These are phyloP conservation scores for Musa schizocarpa DNA, from an alignment of 176 grass and related monocot species.

Conservation along the genomic window DNA sequence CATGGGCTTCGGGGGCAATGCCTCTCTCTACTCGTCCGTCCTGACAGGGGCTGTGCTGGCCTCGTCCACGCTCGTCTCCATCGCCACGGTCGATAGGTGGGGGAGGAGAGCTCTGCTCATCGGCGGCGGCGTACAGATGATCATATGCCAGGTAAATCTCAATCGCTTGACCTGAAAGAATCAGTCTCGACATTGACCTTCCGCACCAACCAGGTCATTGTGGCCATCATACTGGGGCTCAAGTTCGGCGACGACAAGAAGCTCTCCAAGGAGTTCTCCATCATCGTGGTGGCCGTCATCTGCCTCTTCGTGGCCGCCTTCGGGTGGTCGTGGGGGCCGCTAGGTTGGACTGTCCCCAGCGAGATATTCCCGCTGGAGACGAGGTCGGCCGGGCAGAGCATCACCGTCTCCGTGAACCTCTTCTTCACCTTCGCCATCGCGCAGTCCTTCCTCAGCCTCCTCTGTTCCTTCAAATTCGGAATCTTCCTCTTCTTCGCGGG, in stretches of 20 bases:
- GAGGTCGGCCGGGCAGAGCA: conserved; percentile 75
- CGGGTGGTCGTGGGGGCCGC: conserved; percentile 81
- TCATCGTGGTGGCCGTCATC: conserved; percentile 56
- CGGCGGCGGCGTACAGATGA: conserved; percentile 79
- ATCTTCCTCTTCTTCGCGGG: conserved; percentile 83
- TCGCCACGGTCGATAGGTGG: conserved; percentile 32
- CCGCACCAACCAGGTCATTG: conserved; percentile 38
- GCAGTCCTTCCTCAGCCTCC: conserved; percentile 59
- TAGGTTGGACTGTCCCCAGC: conserved; percentile 78
- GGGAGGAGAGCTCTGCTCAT: conserved; percentile 61
- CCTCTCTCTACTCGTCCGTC: conserved; percentile 67
- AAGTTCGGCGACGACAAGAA: conserved; percentile 55
- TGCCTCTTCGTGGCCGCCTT: conserved; percentile 82
- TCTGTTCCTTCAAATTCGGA: conserved; percentile 63
- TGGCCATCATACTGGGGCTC: conserved; percentile 51
- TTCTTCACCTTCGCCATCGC: conserved; percentile 67
- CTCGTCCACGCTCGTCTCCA: conserved; percentile 45
- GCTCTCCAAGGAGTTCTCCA: conserved; percentile 49
- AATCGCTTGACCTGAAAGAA: neutral
- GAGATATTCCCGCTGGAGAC: conserved; percentile 81
- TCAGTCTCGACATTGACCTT: neutral
- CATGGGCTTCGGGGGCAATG: conserved; percentile 71
- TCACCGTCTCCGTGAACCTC: conserved; percentile 70
- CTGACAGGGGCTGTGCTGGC: conserved; percentile 67
- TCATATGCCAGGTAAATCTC: conserved; percentile 50